Evolutionary conservation across 2,329 filamentous ascomycete species (phyloP), one percentile per base, ranked within the genome.

Genomic region (Cadophora luteo-olivacea): DNA sequence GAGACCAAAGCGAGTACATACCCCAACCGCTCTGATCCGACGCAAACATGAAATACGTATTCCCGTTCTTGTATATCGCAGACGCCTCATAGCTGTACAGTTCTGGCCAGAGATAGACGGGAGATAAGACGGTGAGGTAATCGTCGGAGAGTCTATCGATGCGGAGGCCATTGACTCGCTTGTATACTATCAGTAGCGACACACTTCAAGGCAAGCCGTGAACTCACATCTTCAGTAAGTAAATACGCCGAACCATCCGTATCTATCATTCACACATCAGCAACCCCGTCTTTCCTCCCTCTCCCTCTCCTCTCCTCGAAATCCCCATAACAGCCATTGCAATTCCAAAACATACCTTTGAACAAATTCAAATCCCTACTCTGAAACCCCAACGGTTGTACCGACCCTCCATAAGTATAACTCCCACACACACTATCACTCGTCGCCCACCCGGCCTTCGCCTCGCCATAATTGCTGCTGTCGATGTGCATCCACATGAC

Each of bases 401-500:
- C 69, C 61, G 73, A 68, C 54, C 78, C 70, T 51, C 80, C 71
- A 72, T 86, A 86, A 4, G 78, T 78, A 73, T 91, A 92, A 49
- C 82, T 79, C 1, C 90, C 89, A 72, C 89, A 91, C 0, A 91
- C 86, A 0, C 80, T 82, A 69, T 83, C 80, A 0, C 85, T 84
- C 0, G 84, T 88, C 0, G 89, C 90, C 6, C 92, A 87, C 0
- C 89, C 90, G 1, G 89, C 87, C 66, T 85, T 87, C 0, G 89
- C 90, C 45, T 91, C 89, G 1, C 82, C 83, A 72, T 92, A 92
- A 74, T 83, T 83, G 36, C 81, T 81, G 66, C 80, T 84, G 74
- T 92, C 89, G 61, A 91, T 90, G 75, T 92, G 89, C 81, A 91
- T 83, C 81, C 87, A 91, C 77, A 92, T 79, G n/a, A 92, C 89